phyloP scores from a whole-genome alignment of 176 grass and related monocot species.

The Cymbopogon citratus region DNA sequence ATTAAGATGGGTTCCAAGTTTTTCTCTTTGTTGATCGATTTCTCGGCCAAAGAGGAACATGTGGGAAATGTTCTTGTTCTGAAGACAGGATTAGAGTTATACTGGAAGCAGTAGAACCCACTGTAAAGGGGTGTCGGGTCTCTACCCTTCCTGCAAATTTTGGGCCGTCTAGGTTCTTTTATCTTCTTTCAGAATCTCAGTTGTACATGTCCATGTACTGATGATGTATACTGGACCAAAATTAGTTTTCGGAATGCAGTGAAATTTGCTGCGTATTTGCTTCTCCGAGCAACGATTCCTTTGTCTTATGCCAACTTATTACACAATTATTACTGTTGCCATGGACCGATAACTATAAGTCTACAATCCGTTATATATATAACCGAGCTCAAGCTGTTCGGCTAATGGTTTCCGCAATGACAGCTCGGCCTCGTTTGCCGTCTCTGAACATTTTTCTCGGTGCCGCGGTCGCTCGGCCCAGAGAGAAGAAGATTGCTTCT shows the following conservation, averaged over 20 bases:
- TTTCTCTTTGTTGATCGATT: background rate
- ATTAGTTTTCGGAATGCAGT: background rate
- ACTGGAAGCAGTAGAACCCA: background rate
- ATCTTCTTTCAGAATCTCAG: background rate
- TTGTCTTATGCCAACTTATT: background rate
- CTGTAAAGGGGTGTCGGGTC: background rate
- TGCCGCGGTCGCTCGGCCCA: no score
- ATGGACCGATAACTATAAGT: background rate
- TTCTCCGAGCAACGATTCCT: background rate
- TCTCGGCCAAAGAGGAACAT: background rate
- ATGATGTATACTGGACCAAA: constrained; percentile 13
- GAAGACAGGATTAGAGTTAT: background rate
- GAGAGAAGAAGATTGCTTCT: no score
- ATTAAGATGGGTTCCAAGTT: constrained; percentile 14
- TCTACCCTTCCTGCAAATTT: background rate
- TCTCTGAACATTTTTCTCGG: no score
- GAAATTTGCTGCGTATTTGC: background rate
- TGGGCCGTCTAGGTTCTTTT: constrained; percentile 14
- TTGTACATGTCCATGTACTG: background rate
- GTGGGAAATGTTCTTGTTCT: background rate
- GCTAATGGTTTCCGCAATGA: no score
- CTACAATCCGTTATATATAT: background rate
- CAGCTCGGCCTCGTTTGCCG: no score
- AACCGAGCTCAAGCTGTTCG: no score
- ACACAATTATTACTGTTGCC: background rate